Evolutionary conservation across 176 grass and related monocot genomes (phyloP), one percentile per base, ranked within the genome.

Genomic region (Zea luxurians): DNA sequence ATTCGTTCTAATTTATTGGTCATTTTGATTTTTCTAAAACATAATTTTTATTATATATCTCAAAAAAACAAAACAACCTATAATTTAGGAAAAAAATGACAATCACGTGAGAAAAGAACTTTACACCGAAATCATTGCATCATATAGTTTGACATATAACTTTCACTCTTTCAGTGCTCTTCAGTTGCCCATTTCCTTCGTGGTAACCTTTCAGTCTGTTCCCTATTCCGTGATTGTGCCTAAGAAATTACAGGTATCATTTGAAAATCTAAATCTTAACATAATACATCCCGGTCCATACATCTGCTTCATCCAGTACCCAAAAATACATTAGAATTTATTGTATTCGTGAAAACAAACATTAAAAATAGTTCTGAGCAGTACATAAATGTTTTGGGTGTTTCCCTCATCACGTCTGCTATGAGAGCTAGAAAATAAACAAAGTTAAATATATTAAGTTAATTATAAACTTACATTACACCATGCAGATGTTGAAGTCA

Each of bases 71-170:
- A 27, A 27, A 27, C 27, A 27, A 27, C 27, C 27, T 27, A 27
- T 27, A 27, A 27, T 27, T 27, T 27, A 27, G 27, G 27, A 1
- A 1, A 1, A 27, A 27, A 27, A 5, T 0, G 62, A 48, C 58
- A 48, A 43, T 49, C 63, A 27, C 10, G 3, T 54, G 57, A 82
- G 55, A 13, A 58, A 21, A 83, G 48, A 55, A 66, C 48, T 75
- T 10, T 37, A 83, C 73, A 84, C 58, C 94, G 93, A 89, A 84
- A 93, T 79, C 74, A 97, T 82, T 62, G 89, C 94, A 73, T 87
- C 86, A 90, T 93, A 97, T 42, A 93, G 68, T 75, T 97, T 92
- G 68, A 97, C 49, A 9, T 97, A 97, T 93, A 93, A 64, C 68
- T 74, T 34, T 93, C 86, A 36, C 27, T 27, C 27, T 27, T 27